Percentiles rank a stretch among this genome's conserved stretches.
Evolutionary conservation across 2,329 filamentous ascomycete species (phyloP).

Genomic region (Pseudogymnoascus sp.): DNA sequence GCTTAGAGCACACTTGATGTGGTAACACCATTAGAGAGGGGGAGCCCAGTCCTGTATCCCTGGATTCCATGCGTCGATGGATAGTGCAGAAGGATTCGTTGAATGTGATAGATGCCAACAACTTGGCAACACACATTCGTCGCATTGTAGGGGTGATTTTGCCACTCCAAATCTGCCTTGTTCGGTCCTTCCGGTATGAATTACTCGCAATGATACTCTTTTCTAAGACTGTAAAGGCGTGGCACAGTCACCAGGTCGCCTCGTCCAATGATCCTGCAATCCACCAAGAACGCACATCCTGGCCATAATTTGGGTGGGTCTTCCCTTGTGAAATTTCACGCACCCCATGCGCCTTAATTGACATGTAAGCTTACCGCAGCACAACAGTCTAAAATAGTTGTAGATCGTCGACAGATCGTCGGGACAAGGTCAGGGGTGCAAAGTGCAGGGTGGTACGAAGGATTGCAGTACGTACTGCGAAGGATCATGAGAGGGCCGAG

Average conservation of each 20-base stretch:
- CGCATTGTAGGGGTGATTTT: not conserved
- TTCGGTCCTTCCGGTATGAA: not conserved
- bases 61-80: not conserved
- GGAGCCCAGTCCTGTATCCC: not conserved
- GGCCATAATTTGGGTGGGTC: not conserved
- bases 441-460: not conserved
- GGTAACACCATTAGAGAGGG: not conserved
- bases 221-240: not conserved
- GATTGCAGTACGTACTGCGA: not conserved
- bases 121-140: not conserved
- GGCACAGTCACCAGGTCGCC: not conserved
- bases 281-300: not conserved
- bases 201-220: not conserved
- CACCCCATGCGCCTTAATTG: not conserved
- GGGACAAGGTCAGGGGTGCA: not conserved
- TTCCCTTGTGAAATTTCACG: not conserved
- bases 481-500: not conserved
- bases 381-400: not conserved
- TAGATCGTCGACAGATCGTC: not conserved
- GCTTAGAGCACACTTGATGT: not conserved
- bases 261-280: not conserved
- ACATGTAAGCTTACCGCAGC: not conserved
- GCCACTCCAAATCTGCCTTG: not conserved
- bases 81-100: not conserved
- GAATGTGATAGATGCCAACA: not conserved